A percentile compares a stretch with the other conserved stretches of the same genome.
Conservation (phyloP, 2,329 filamentous ascomycete species). For the Fusarium sp. region DNA sequence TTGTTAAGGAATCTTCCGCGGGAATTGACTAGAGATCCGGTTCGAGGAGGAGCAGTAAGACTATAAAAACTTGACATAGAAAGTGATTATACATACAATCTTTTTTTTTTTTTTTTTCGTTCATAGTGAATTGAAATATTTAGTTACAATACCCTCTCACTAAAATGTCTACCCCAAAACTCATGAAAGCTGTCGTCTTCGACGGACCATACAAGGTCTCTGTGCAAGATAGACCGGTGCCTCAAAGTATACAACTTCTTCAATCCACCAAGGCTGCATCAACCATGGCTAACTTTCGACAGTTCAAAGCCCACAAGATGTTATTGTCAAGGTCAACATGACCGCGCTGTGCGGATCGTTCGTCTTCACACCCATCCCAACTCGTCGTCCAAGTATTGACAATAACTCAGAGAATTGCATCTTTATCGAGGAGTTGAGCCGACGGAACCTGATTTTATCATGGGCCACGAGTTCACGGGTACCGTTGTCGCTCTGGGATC, state of each 20-base stretch:
- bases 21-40: background rate
- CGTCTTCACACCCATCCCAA: background rate
- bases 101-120: too few species aligned
- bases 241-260: constrained; percentile 60
- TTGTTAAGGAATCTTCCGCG: background rate
- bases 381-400: accelerated
- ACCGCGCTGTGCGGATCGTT: constrained; percentile 92
- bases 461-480: constrained; percentile 91
- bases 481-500: constrained; percentile 74
- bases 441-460: constrained; percentile 70
- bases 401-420: constrained; percentile 78
- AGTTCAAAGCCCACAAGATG: constrained; percentile 76
- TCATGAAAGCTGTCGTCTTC: constrained; percentile 93
- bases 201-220: constrained; percentile 79
- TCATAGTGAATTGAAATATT: accelerated
- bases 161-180: constrained; percentile 53
- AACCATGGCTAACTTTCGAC: background rate
- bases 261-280: accelerated
- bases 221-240: constrained; percentile 82
- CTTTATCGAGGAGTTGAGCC: constrained; percentile 84
- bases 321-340: constrained; percentile 84
- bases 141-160: accelerated
- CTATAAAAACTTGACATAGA: background rate
- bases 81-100: too few species aligned
- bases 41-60: background rate